Base-by-base conservation (phyloP, 208 protist genomes). In the Leishmania braziliensis region DNA sequence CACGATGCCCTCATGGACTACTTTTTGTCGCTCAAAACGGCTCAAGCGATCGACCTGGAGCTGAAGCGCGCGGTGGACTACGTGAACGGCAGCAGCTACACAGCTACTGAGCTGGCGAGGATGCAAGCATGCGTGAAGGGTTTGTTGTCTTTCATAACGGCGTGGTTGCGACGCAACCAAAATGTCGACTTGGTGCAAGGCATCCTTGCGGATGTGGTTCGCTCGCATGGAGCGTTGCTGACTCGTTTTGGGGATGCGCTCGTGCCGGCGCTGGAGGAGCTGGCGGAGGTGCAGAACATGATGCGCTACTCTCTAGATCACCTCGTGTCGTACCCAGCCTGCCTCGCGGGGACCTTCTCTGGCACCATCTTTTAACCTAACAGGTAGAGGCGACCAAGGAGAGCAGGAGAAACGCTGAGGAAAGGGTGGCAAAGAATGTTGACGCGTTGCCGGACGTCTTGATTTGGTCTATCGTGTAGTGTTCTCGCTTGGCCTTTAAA, bases 111-210 rank as follows among this genome's bases (percentile, higher is more conserved):
- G 86, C 53, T 96, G 62, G 77, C 86, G 6, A 85, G 75, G 3
- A 95, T 96, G 79, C 77, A 86, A 62, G 70, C 79, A 26, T 92
- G 88, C 78, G 75, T 95, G 60, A 75, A 79, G 29, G 84, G 85
- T 9, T 76, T 95, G 23, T 80, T 97, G 16, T 62, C 66, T 33
- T 97, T 96, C 87, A 58, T 96, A 29, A 80, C 81, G 16, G 66
- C 39, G 58, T 96, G 90, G 89, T 80, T 97, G 33, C 78, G 79
- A 50, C 78, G 85, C 43, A 79, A 89, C 50, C 81, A 93, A 79
- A 91, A 95, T 63, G 91, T 94, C 36, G 94, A 97, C 66, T 79
- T 97, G 5, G 84, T 95, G 33, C 94, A 97, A 78, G 94, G 92
- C 33, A 85, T 97, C 69, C 77, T 97, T n/a, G 87, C 92, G 50